A percentile compares a stretch with the other conserved stretches of the same genome.
Evolutionary conservation across 257 asterid genomes (phyloP).

Genomic region (Solanum etuberosum): DNA sequence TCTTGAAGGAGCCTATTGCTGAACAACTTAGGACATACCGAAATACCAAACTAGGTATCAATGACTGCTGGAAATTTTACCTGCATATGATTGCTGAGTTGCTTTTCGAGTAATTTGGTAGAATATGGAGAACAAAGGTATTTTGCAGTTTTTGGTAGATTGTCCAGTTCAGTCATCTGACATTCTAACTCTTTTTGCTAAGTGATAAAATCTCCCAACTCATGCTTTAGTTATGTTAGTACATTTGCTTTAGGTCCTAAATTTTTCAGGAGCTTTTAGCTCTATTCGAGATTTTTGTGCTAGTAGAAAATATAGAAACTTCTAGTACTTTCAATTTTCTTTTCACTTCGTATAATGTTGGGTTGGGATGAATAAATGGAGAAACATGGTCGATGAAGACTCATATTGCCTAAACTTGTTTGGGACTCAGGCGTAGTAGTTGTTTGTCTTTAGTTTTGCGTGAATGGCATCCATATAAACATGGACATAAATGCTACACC

Average conservation of each 20-base stretch:
- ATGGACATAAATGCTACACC: background rate
- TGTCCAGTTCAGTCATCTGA: background rate
- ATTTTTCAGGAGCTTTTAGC: background rate
- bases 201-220: background rate
- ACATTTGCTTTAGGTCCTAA: background rate
- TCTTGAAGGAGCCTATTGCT: background rate
- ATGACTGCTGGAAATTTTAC: background rate
- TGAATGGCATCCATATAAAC: background rate
- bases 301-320: background rate
- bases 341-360: background rate
- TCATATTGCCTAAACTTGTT: background rate
- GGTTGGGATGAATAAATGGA: background rate
- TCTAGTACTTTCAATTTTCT: background rate
- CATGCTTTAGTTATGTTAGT: background rate
- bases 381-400: background rate
- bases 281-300: background rate
- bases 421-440: background rate
- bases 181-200: background rate
- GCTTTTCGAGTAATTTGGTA: background rate
- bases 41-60: background rate
- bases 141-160: background rate
- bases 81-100: background rate
- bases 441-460: background rate
- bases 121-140: background rate
- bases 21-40: background rate